Evolutionary conservation across 1,284 basidiomycete genomes (phyloP), one percentile per base, ranked within the genome.

Genomic region (Puccinia polysora): DNA sequence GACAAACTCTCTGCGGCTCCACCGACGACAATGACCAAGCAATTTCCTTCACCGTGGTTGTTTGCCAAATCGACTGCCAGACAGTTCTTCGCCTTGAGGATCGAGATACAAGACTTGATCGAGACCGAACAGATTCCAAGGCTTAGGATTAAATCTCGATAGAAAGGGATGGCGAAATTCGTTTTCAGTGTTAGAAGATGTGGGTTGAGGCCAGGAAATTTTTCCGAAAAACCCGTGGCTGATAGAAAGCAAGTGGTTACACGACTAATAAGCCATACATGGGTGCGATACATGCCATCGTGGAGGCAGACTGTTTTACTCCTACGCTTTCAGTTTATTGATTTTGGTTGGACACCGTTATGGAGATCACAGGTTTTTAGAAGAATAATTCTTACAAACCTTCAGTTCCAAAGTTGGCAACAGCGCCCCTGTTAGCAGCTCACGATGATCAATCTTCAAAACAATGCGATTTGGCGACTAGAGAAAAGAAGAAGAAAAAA

Each of bases 21-120:
- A 1, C 95, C 95, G 0, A 99, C 89, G 0, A 99, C 95, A 74
- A 99, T 98, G 1, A 90, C 90, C 77, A 97, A 93, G 0, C 90
- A 86, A 38, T 78, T 80, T 4, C 84, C 84, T 0, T 87, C 84
- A 12, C 90, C 91, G 67, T 83, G 78, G 75, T 85, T 84, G 14
- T 55, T 63, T 32, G 30, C 36, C 15, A 43, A 12, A 32, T 63
- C 59, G 5, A 38, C 2, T 14, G 68, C 18, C 15, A 47, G 49
- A 20, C 40, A 36, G 58, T 71, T 71, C 55, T 71, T 71, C n/a
- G 68, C 62, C 30, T 58, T 64, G 12, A 99, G 83, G 72, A 97
- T 95, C 78, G 91, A 91, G 56, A 88, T 88, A 81, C 95, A 99
- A 0, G 90, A 90, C 60, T 84, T 81, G 79, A 90, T 94, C 76